Conservation (phyloP, 1,139 yeast genomes). For the Hanseniaspora gamundiae region DNA sequence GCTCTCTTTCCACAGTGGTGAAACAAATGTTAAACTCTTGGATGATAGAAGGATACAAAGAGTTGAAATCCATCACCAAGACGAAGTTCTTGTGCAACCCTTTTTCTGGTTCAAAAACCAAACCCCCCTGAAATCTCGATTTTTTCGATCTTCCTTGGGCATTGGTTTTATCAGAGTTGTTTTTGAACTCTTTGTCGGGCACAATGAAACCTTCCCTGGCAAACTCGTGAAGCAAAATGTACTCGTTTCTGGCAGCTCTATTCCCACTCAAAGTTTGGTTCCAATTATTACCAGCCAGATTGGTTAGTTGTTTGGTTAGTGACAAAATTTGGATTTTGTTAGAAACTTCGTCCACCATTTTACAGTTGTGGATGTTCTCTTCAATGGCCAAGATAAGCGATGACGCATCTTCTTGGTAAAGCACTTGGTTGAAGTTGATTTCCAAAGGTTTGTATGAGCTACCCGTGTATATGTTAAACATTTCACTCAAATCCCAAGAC, state of each 20-base stretch:
- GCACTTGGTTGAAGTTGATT: slow-evolving; percentile 56
- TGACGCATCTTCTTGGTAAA: slow-evolving; percentile 55
- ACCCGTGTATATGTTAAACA: slow-evolving; percentile 68
- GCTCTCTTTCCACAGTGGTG: slow-evolving; percentile 77
- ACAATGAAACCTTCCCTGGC: slow-evolving; percentile 67
- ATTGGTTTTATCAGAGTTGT: slow-evolving; percentile 33
- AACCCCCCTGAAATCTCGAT: slow-evolving; percentile 89
- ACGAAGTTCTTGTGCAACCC: slow-evolving; percentile 86
- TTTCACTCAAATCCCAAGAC: slow-evolving; percentile 91
- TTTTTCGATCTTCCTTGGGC: slow-evolving; percentile 40
- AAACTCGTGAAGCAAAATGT: slow-evolving; percentile 85
- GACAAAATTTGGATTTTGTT: slow-evolving; percentile 77
- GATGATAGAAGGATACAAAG: slow-evolving; percentile 92
- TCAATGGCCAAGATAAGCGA: slow-evolving; percentile 57
- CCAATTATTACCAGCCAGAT: slow-evolving; percentile 97
- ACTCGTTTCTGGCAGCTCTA: slow-evolving; percentile 93
- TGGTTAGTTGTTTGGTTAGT: slow-evolving; percentile 81
- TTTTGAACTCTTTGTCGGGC: slow-evolving; percentile 68
- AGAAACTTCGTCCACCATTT: slow-evolving; percentile 67
- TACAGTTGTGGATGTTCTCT: slow-evolving; percentile 50
- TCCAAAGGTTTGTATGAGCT: slow-evolving; percentile 53
- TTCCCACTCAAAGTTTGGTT: slow-evolving; percentile 90
- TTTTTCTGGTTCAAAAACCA: slow-evolving; percentile 93
- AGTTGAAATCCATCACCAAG: slow-evolving; percentile 95
- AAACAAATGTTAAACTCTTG: slow-evolving; percentile 96